Percentiles rank a stretch among this genome's conserved stretches.
These are phyloP conservation scores for Rhizophlyctis rosea DNA, from an alignment of 192 early-diverging fungal species.

Conservation along the genomic window DNA sequence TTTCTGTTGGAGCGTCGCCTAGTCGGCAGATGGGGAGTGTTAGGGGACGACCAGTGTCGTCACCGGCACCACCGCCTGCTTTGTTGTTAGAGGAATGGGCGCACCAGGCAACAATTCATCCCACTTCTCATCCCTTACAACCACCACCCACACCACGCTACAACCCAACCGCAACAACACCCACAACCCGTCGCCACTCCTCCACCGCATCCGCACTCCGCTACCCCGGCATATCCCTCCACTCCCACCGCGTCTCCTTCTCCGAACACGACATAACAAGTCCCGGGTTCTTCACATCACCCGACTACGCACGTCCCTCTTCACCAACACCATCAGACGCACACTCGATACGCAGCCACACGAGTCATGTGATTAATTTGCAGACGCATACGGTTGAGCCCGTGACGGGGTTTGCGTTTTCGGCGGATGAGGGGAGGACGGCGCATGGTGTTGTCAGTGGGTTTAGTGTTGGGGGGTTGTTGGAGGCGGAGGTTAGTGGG, in stretches of 20 bases:
- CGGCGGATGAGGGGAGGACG: constrained; percentile 8
- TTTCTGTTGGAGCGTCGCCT: too few relatives aligned
- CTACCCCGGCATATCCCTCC: not conserved
- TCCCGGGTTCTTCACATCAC: not conserved
- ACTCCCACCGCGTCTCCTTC: not conserved
- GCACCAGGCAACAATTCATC: not conserved
- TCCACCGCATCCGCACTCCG: not conserved
- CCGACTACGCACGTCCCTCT: not conserved
- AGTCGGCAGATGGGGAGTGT: too few relatives aligned
- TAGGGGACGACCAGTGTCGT: not conserved
- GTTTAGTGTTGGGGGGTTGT: constrained; percentile 1
- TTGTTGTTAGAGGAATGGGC: not conserved
- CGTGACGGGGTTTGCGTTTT: constrained; percentile 27
- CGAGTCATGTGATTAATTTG: constrained; percentile 16
- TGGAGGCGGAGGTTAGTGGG: not conserved
- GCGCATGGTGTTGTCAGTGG: not conserved
- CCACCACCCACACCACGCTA: not conserved
- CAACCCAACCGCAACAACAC: not conserved
- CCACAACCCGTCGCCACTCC: not conserved
- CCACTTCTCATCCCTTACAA: not conserved
- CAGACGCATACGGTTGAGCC: constrained; percentile 15
- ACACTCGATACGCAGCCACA: constrained; percentile 3
- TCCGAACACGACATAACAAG: not conserved
- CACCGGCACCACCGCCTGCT: not conserved
- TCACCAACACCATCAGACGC: not conserved